Evolutionary conservation across 305 asterid species (phyloP).

Genomic region (Solanum aculeatissimum): DNA sequence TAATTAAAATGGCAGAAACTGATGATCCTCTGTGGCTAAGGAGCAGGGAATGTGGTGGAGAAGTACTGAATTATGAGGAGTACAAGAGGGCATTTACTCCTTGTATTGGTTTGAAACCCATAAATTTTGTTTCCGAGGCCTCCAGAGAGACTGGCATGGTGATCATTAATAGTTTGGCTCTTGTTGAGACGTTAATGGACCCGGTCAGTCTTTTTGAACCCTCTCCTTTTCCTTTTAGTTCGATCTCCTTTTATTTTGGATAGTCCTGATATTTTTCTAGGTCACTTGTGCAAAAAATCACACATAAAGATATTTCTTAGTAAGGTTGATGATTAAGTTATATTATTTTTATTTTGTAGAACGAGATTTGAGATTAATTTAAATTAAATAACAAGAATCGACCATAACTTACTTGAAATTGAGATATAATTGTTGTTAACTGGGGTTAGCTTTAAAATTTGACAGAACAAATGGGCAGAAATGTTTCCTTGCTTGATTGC

Average conservation of each 20-base stretch:
- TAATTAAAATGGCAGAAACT: constrained; percentile 53
- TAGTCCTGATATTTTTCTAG: too few relatives aligned
- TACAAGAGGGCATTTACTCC: constrained; percentile 41
- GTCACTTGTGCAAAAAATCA: too few relatives aligned
- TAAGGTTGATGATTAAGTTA: too few relatives aligned
- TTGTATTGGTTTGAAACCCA: constrained; percentile 67
- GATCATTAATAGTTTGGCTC: constrained; percentile 75
- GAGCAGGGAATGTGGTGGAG: constrained; percentile 40
- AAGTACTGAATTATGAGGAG: constrained; percentile 52
- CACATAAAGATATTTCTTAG: too few relatives aligned
- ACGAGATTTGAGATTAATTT: too few relatives aligned
- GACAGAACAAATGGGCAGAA: constrained; percentile 78
- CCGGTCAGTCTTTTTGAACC: constrained; percentile 37
- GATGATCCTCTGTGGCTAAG: constrained; percentile 67
- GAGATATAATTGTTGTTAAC: background rate
- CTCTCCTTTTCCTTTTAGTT: background rate
- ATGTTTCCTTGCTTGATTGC: constrained; percentile 81
- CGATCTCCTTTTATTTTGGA: too few relatives aligned
- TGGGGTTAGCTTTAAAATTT: background rate
- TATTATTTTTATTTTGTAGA: too few relatives aligned
- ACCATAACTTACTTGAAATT: background rate
- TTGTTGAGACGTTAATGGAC: constrained; percentile 89
- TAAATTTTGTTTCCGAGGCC: constrained; percentile 63
- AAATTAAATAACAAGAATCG: too few relatives aligned
- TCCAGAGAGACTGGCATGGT: constrained; percentile 70